phyloP scores from a whole-genome alignment of 495 filamentous ascomycete genomes.

The Pyronema omphalodes region DNA sequence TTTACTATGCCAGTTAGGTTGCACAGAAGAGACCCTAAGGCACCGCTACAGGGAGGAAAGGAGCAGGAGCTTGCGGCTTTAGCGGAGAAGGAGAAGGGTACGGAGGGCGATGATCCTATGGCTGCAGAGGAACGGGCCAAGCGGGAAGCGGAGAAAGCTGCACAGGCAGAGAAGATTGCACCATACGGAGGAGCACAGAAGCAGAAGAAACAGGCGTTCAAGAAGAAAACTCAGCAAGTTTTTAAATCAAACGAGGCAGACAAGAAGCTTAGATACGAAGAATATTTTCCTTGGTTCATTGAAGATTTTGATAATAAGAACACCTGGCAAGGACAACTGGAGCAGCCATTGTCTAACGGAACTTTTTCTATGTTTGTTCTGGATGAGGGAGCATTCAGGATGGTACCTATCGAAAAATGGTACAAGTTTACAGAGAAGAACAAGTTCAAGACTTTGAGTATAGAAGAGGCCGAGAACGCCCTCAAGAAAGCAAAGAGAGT shows the following conservation, averaged over 20 bases:
- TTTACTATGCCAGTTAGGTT: constrained; percentile 76
- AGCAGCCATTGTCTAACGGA: constrained; percentile 61
- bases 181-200: constrained; percentile 40
- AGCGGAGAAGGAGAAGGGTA: constrained; percentile 26
- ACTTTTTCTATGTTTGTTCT: constrained; percentile 56
- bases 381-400: constrained; percentile 48
- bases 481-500: constrained; percentile 57
- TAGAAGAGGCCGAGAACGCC: constrained; percentile 68
- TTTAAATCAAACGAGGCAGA: constrained; percentile 51
- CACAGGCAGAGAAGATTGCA: constrained; percentile 74
- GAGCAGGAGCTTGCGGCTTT: constrained; percentile 29
- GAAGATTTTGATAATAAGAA: constrained; percentile 92
- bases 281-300: constrained; percentile 85
- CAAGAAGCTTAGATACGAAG: constrained; percentile 80
- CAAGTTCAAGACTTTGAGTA: constrained; percentile 58
- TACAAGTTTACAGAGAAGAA: constrained; percentile 78
- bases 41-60: constrained; percentile 38
- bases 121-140: constrained; percentile 46
- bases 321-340: constrained; percentile 79
- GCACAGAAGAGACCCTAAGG: constrained; percentile 74
- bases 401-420: constrained; percentile 86
- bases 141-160: constrained; percentile 61
- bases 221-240: constrained; percentile 58
- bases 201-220: constrained; percentile 45
- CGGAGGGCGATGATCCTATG: constrained; percentile 16